Base-by-base conservation (phyloP, 2,329 filamentous ascomycete species). In the Ophiostoma novo-ulmi region DNA sequence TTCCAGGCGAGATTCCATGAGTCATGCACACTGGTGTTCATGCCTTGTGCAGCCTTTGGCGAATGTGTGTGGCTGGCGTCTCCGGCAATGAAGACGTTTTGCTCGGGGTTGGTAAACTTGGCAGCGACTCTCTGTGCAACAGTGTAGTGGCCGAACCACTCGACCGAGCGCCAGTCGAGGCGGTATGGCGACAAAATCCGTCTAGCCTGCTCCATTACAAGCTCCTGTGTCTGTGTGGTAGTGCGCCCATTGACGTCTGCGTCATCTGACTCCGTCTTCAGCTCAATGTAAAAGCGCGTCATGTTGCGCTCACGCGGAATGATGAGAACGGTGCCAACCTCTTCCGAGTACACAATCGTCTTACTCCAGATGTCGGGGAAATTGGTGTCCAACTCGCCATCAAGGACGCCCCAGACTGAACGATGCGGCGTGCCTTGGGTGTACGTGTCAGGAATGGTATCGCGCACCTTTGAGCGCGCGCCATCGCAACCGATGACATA, bases 361-460 rank as follows among this genome's bases (percentile, higher is more conserved):
- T 92, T 92, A 77, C 87, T 90, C 89, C 89, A 91, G 67, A 92
- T 85, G 75, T 92, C 89, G 0, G 90, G 89, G 74, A 92, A 92
- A 76, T 91, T 84, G 5, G 89, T 91, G 41, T 89, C 86, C 10
- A 92, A 79, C 76, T 87, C 86, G 73, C 89, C 89, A 76, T 92
- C 90, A 4, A 92, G 80, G 1, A 92, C 89, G 69, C 89, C 90
- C 90, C 90, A 92, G 55, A 85, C 81, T 22, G 83, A 82, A 2
- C 41, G 39, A 36, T 71, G 70, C 26, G 70, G 55, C 61, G 67
- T 68, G 39, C 65, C 70, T 5, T 63, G 17, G 3, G 72, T 48
- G 7, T 67, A 26, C 3, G 70, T 39, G 11, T 69, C 72, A 74
- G 79, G 84, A 67, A 92, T 90, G 74, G 83, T 84, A 74, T 85